Evolutionary conservation across 371 early-diverging fungal genomes (phyloP), one percentile per base, ranked within the genome.

Genomic region (Syncephalastrum sp.): DNA sequence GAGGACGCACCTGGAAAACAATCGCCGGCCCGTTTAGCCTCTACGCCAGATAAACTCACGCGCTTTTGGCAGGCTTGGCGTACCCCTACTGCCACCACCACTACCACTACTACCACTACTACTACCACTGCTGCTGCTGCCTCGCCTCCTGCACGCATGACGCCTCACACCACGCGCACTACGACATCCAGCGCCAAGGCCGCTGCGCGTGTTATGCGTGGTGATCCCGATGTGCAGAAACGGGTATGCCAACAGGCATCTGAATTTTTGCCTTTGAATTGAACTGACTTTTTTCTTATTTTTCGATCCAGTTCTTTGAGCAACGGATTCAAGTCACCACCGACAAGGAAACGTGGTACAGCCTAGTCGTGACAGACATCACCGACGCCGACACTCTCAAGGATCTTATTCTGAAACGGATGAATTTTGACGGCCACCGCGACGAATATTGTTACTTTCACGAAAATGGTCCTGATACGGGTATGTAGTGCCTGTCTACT

Each of bases 331-430:
- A 83, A 47, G 77, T 83, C 12, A 83, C 83, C 8, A 56, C 67
- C 21, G 83, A 83, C 59, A 74, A 72, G 25, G 83, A 83, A 38
- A 80, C 75, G 10, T 83, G 82, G 73, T 80, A 80, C 44, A 78
- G 79, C 47, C 66, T 83, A 17, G 77, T 75, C 38, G 75, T 82
- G 7, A 70, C 77, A 2, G 74, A 79, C n/a, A 67, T 83, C n/a
- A 69, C 68, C 41, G 77, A 81, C 43, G 66, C 82, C 6, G 64
- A 73, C 13, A 38, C 64, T 13, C 65, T 80, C 29, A 83, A 83
- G 50, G 73, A 82, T 25, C 60, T 57, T 15, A 77, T 83, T 8
- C 67, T 80, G 19, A 72, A 70, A 21, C 59, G 77, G 23, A 70
- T 83, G 76, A 63, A 69, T 15, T 70, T 76, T 8, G 33, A 56